Evolutionary conservation across 257 asterid species (phyloP), one percentile per base, ranked within the genome.

Genomic region (Gentiana straminea): DNA sequence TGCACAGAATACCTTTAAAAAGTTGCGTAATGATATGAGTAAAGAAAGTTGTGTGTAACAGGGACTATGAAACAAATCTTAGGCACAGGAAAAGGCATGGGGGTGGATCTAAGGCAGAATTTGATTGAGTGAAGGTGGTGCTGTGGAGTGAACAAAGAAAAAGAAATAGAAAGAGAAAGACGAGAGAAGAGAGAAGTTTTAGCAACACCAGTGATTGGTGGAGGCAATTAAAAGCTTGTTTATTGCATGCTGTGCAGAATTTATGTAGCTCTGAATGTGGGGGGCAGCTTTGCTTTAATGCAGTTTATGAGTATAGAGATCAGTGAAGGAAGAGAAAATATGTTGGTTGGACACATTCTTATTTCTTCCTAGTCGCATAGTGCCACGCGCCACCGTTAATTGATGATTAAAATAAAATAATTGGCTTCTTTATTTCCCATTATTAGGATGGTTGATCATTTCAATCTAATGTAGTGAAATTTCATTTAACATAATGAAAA

Each of bases 91-190:
- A 61, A 67, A 49, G 47, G 60, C 50, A 60, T 48, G 24, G 24
- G 69, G 75, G 76, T 60, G 90, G 95, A 84, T 86, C 95, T 86
- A 84, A 89, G 91, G 24, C 24, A 24, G 24, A 24, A 24, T 24
- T 24, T 24, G 24, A 24, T 24, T 24, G 24, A 24, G 24, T 24
- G 24, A 24, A 24, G 24, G 24, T 24, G 24, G 24, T 24, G 24
- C 24, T 24, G 24, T 52, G 24, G 9, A 53, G 10, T 35, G 12
- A 24, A 24, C 24, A 24, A 24, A 33, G 41, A 7, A 45, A 15
- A 8, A 24, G 33, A 49, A 32, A 58, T 35, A 58, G 53, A 58
- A 56, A 51, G 65, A 2, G 24, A 44, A 46, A 12, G 64, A 36
- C 35, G 12, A 47, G 57, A 57, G 64, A 52, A 39, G 35, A 32